A percentile compares a stretch with the other conserved stretches of the same genome.
phyloP scores from a whole-genome alignment of 2,329 filamentous ascomycete genomes.

The Teratosphaeria viscida region DNA sequence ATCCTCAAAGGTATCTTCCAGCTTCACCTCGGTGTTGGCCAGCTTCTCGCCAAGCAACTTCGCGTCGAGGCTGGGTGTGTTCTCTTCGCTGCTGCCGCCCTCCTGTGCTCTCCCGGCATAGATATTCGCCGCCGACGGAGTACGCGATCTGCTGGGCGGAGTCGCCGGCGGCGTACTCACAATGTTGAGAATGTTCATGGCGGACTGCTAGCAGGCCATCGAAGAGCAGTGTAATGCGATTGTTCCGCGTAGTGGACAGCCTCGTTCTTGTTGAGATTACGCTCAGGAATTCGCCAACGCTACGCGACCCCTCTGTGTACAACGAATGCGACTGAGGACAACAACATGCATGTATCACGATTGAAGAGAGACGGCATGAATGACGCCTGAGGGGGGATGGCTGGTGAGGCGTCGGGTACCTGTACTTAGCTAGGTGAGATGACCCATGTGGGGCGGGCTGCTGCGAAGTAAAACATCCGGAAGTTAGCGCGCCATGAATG shows the following conservation, averaged over 20 bases:
- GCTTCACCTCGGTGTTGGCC: conserved; percentile 1
- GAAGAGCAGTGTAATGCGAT: not conserved
- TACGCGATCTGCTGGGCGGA: conserved; percentile 43
- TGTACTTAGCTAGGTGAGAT: not conserved
- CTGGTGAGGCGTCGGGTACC: not conserved
- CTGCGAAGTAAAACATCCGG: not conserved
- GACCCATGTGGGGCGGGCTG: not conserved
- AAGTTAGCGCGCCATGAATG: not conserved
- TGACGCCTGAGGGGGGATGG: not conserved
- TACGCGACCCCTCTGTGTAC: not conserved
- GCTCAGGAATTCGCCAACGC: not conserved
- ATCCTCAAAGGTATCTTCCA: conserved; percentile 24
- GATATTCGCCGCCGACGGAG: conserved; percentile 16
- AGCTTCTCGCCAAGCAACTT: conserved; percentile 15
- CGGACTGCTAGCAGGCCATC: conserved; percentile 24
- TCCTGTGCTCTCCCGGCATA: conserved; percentile 4
- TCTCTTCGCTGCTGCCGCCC: conserved; percentile 3
- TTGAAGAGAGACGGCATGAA: not conserved
- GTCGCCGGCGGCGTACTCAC: conserved; percentile 63
- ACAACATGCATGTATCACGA: not conserved
- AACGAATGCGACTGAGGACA: not conserved
- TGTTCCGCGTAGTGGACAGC: not conserved
- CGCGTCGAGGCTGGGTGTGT: conserved; percentile 8
- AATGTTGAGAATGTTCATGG: conserved; percentile 96
- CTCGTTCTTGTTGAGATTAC: not conserved